phyloP scores from a whole-genome alignment of 2,329 filamentous ascomycete species.

The Apiospora hydei region DNA sequence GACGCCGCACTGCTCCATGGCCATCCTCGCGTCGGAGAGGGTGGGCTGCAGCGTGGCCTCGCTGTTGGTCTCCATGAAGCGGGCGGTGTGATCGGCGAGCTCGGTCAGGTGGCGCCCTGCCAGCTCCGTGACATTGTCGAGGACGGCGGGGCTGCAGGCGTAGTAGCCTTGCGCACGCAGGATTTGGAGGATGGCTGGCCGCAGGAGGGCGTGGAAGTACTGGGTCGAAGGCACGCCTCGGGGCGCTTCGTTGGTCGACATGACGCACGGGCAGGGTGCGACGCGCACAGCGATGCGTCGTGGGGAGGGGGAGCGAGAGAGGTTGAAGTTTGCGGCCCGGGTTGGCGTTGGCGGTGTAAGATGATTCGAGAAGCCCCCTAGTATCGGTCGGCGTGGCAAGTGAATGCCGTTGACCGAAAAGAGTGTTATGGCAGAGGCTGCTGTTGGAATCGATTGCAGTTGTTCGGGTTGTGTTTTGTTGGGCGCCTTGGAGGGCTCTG shows the following conservation, averaged over 20 bases:
- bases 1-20: slow-evolving; percentile 81
- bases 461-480: neutral
- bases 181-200: slow-evolving; percentile 88
- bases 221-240: slow-evolving; percentile 32
- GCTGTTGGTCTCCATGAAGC: slow-evolving; percentile 75
- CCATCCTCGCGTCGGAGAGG: slow-evolving; percentile 83
- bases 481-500: neutral
- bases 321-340: neutral
- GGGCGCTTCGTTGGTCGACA: slow-evolving; percentile 23
- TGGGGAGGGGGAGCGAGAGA: neutral
- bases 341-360: neutral
- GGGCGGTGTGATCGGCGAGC: slow-evolving; percentile 75
- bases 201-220: slow-evolving; percentile 74
- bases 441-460: neutral
- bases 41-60: slow-evolving; percentile 66
- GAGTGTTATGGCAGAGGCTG: neutral
- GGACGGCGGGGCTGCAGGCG: slow-evolving; percentile 77
- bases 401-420: neutral
- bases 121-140: slow-evolving; percentile 89
- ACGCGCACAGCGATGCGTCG: neutral
- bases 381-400: neutral
- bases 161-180: slow-evolving; percentile 92
- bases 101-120: slow-evolving; percentile 80
- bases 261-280: neutral
- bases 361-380: neutral